Conservation (phyloP, 208 protist species). For the Trichomonas vaginalis region DNA sequence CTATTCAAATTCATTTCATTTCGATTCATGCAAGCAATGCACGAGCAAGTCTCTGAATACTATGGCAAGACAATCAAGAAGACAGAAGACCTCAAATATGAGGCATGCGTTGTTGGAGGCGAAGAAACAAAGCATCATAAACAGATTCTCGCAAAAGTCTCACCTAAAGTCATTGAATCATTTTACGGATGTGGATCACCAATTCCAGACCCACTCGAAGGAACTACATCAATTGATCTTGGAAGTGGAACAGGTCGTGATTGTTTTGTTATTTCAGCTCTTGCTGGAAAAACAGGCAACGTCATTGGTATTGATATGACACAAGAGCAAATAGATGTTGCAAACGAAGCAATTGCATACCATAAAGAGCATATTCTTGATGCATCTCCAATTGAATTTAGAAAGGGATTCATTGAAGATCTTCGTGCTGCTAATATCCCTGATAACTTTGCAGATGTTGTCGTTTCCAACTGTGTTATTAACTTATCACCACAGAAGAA, state of each 20-base stretch:
- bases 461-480: conserved; percentile 39
- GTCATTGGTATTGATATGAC: conserved; percentile 39
- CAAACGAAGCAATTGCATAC: not conserved
- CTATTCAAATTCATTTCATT: no score
- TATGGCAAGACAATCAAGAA: not conserved
- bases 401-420: conserved; percentile 34
- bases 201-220: conserved; percentile 24
- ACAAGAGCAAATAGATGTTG: conserved; percentile 29
- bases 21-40: not conserved
- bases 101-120: not conserved
- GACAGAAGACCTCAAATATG: not conserved
- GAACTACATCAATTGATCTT: conserved; percentile 25
- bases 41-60: not conserved
- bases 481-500: conserved; percentile 36
- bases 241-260: conserved; percentile 33
- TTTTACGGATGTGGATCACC: conserved; percentile 38
- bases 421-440: not conserved
- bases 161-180: conserved; percentile 1
- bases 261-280: conserved; percentile 22
- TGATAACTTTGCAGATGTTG: conserved; percentile 26
- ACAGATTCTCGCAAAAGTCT: not conserved
- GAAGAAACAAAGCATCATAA: not conserved
- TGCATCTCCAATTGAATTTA: conserved; percentile 14
- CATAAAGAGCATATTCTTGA: not conserved
- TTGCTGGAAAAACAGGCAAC: conserved; percentile 23